Evolutionary conservation across 1,284 basidiomycete species (phyloP).

Genomic region (Cronartium quercuum): DNA sequence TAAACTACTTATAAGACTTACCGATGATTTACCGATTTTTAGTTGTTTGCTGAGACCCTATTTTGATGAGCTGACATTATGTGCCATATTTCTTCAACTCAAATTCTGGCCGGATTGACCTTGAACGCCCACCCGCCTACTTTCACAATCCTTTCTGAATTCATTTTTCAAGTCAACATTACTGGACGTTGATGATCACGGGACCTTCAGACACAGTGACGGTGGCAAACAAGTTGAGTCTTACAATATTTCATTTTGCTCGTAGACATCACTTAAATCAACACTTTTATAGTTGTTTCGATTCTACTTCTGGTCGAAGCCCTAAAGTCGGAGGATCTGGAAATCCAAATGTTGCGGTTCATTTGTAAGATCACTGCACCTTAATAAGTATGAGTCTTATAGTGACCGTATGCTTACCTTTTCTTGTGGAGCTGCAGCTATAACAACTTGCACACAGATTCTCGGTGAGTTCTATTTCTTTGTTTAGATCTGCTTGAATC

Average conservation of each 20-base stretch:
- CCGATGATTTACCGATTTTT: background rate
- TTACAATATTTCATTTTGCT: background rate
- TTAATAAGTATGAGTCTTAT: background rate
- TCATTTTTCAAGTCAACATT: slow-evolving; percentile 7
- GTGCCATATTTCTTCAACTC: too few species aligned
- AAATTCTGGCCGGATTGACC: background rate
- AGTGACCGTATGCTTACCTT: background rate
- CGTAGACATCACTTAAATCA: background rate
- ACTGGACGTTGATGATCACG: slow-evolving; percentile 14
- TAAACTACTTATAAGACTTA: background rate
- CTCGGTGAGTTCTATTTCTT: too few species aligned
- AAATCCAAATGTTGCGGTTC: slow-evolving; percentile 10
- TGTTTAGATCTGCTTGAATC: too few species aligned
- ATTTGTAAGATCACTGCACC: slow-evolving; percentile 7
- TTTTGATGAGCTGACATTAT: background rate
- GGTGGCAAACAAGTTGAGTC: slow-evolving; percentile 28
- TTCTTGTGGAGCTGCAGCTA: slow-evolving; percentile 7
- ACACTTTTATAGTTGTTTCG: slow-evolving; percentile 8
- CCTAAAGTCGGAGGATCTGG: slow-evolving; percentile 8
- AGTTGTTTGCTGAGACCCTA: background rate
- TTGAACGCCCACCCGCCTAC: background rate
- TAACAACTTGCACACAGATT: slow-evolving; percentile 26
- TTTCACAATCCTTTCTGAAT: background rate
- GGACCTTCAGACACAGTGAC: slow-evolving; percentile 18
- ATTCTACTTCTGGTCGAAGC: slow-evolving; percentile 18